Base-by-base conservation (phyloP, 176 grass and related monocot species). In the Lolium perenne region DNA sequence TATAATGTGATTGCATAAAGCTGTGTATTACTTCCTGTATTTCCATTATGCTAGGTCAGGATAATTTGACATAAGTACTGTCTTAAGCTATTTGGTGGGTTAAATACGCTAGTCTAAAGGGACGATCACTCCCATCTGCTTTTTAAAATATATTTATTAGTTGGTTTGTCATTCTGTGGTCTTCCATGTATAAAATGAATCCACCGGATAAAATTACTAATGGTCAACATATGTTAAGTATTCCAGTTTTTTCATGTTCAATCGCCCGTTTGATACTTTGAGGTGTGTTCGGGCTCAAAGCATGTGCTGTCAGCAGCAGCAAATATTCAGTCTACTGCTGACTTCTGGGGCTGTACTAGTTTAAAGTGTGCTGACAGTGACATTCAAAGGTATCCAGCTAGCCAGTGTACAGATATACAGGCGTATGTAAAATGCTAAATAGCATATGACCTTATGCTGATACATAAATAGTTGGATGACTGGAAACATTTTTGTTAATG, bases 321-420 rank as follows among this genome's bases (percentile, higher is more conserved):
- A 35, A 43, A 76, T 85, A 41, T 54, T 66, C 7, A 45, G 40
- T 71, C 79, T 80, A 72, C 40, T 80, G 84, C 74, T 80, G 60
- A 38, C 38, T 86, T 48, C 76, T 82, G 48, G 71, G 63, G 4
- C 8, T 86, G 22, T 71, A 71, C 3, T 58, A 86, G 21, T 70
- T 78, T 35, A 79, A 86, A 10, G 23, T 86, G 23, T 79, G 18
- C 4, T 63, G 17, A 50, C 20, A 68, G 46, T 49, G 25, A 50
- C 17, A 61, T 40, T 40, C 11, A 74, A 49, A 38, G 10, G 56
- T 50, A 62, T 40, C 54, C 1, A 43, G 50, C 49, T 72, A 22
- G 55, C 14, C n/a, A 26, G 6, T 49, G 23, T 29, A 49, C 4
- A 47, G 20, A 66, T 26, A 66, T 26, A 85, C 10, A 57, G 47